Base-by-base conservation (phyloP, 176 grass and related monocot species). In the Oryza brachyantha region DNA sequence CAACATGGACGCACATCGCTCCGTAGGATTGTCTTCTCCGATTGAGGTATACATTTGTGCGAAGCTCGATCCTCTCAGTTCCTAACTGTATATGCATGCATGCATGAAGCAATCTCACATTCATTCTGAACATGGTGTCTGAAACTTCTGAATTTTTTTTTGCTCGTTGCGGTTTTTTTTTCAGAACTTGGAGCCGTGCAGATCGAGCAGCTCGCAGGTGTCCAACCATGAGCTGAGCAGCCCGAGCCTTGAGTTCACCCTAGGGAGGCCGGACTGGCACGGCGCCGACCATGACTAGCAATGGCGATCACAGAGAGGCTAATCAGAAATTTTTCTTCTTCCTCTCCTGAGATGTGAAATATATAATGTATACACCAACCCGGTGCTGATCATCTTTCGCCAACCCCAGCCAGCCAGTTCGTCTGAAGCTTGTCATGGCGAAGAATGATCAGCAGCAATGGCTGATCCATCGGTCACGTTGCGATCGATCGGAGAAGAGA, bases 231-330 rank as follows among this genome's bases (percentile, higher is more conserved):
- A 97, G 83, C 85, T 82, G 55, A 97, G 89, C 73, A 97, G 76
- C 83, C 93, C 87, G 1, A 97, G 93, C 85, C 77, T 97, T 7
- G 93, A 97, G 90, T 97, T 97, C 88, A 97, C 93, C 32, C 85
- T 97, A 43, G 93, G 93, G 59, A 84, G 93, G 64, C 90, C 93
- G 14, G 90, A 97, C 64, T 93, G 88, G 90, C 81, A 93, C 19
- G 79, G 88, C 6, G 70, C 57, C 1, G 90, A 93, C n/a, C 90
- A 88, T 75, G 93, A 97, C 76, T 97, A 86, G 80, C 54, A 24
- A 72, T 81, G 26, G 80, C 28, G 65, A 31, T 57, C n/a, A 24
- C n/a, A 24, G 7, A 57, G n/a, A 57, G 52, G 52, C 52, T 57
- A 22, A 57, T 57, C 17, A 50, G 19, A n/a, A n/a, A n/a, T n/a